A percentile compares a stretch with the other conserved stretches of the same genome.
phyloP scores from a whole-genome alignment of 768 basidiomycete genomes.

The Agaricus sinodeliciosus region DNA sequence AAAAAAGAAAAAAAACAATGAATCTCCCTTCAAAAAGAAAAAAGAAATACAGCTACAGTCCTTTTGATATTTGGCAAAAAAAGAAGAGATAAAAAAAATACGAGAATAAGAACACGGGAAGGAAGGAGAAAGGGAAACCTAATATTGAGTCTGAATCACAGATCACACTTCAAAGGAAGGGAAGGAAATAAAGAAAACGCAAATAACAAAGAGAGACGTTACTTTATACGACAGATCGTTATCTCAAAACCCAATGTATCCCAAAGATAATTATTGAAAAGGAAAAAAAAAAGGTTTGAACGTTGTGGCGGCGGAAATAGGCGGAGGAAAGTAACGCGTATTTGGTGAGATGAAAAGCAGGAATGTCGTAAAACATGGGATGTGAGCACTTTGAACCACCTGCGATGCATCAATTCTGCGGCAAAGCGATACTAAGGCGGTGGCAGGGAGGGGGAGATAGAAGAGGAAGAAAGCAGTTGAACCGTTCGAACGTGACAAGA shows the following conservation, averaged over 20 bases:
- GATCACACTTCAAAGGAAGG: not conserved
- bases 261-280: not conserved
- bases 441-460: slow-evolving; percentile 11
- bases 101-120: not conserved
- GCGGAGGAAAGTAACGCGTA: not conserved
- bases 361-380: not conserved
- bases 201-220: not conserved
- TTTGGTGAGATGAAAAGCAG: not conserved
- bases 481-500: not conserved
- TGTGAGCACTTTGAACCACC: not conserved
- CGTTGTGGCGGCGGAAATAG: not conserved
- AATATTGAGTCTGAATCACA: not conserved
- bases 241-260: slow-evolving; percentile 11
- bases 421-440: not conserved
- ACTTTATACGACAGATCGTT: slow-evolving; percentile 9
- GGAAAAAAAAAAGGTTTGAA: not conserved
- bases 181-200: not conserved
- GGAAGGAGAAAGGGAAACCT: not conserved
- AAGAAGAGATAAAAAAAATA: no score
- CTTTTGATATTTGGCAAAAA: slow-evolving; percentile 9
- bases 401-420: not conserved
- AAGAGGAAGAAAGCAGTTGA: not conserved
- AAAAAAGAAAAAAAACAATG: not conserved
- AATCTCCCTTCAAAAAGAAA: slow-evolving; percentile 2
- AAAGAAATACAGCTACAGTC: slow-evolving; percentile 10